Evolutionary conservation across 23 red algal genomes (phyloP).

Genomic region (Gracilariopsis chorda): DNA sequence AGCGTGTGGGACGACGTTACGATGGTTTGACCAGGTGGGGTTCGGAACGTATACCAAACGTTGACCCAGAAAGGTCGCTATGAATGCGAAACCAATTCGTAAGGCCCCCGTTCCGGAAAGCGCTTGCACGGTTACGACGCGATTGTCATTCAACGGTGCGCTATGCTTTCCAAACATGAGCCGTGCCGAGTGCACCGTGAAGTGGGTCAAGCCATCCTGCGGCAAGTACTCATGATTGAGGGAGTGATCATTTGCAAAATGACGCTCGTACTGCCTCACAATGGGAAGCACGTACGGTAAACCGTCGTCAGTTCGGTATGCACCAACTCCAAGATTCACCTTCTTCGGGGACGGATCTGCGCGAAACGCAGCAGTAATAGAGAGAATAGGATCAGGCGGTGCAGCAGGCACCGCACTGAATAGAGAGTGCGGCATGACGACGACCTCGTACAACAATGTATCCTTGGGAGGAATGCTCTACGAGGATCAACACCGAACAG

Average conservation of each 20-base stretch:
- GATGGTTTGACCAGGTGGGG: constrained; percentile 93
- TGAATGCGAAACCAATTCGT: constrained; percentile 79
- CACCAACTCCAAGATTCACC: constrained; percentile 93
- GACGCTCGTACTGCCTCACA: constrained; percentile 67
- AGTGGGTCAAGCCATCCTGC: constrained; percentile 70
- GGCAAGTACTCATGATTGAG: constrained; percentile 93
- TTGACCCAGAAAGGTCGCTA: constrained; percentile 40
- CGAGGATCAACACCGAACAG: too few relatives aligned
- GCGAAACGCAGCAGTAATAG: constrained; percentile 54
- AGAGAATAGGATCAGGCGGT: constrained; percentile 90
- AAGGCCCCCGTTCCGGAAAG: constrained; percentile 90
- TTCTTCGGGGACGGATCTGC: constrained; percentile 77
- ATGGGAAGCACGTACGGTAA: constrained; percentile 82
- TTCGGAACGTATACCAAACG: constrained; percentile 71
- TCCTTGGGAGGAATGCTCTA: too few relatives aligned
- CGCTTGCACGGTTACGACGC: constrained; percentile 86
- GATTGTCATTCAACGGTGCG: constrained; percentile 48
- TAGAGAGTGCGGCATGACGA: constrained; percentile 26
- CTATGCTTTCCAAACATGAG: constrained; percentile 80
- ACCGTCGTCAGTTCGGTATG: constrained; percentile 86
- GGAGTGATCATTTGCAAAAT: constrained; percentile 41
- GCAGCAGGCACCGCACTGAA: constrained; percentile 67
- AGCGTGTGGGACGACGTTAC: constrained; percentile 68
- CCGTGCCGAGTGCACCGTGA: constrained; percentile 51
- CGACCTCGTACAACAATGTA: too few relatives aligned